phyloP scores from a whole-genome alignment of 192 early-diverging fungal genomes.

The Backusella australiensis region DNA sequence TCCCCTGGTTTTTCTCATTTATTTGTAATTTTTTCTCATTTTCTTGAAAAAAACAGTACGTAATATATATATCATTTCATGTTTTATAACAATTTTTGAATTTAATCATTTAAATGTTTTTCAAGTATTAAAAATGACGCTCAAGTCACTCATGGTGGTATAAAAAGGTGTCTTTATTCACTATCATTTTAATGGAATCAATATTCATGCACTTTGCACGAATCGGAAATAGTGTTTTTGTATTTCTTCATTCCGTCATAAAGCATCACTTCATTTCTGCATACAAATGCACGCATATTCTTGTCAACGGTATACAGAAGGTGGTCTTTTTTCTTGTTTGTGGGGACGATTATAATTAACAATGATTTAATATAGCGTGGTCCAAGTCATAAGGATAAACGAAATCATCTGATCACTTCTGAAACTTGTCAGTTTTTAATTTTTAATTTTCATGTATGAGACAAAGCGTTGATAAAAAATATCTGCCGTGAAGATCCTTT shows the following conservation, averaged over 20 bases:
- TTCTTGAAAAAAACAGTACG: no score
- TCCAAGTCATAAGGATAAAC: not conserved
- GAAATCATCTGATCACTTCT: not conserved
- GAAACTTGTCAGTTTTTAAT: not conserved
- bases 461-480: no score
- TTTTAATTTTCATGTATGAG: not conserved
- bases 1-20: no score
- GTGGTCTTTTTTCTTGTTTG: not conserved
- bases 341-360: no score
- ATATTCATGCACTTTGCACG: not conserved
- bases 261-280: not conserved
- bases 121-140: no score
- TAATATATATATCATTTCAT: not conserved
- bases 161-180: not conserved
- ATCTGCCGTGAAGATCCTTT: no score
- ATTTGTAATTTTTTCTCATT: no score
- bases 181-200: not conserved
- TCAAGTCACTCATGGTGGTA: not conserved
- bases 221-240: not conserved
- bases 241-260: not conserved
- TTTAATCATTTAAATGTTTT: no score
- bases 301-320: not conserved
- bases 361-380: no score
- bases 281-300: not conserved
- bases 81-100: not conserved